Evolutionary conservation across 208 protist species (phyloP).

Genomic region (Crithidia mellificae): DNA sequence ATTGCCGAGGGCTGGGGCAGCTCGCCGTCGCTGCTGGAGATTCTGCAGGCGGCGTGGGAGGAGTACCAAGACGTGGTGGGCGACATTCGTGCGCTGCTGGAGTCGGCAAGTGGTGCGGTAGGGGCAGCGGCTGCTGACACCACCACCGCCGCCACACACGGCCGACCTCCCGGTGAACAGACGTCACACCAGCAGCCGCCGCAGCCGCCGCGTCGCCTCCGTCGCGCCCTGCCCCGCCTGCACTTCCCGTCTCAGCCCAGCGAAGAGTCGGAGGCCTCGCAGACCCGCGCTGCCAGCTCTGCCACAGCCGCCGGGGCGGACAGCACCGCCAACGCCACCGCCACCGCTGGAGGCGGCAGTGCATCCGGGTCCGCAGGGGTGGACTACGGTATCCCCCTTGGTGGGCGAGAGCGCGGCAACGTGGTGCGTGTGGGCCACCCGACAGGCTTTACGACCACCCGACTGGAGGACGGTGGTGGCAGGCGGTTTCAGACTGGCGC

Average conservation of each 20-base stretch:
- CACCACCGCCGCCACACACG: no score
- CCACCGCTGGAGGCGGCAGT: background rate
- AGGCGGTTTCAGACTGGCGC: no score
- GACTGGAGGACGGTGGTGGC: background rate
- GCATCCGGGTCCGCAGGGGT: no score
- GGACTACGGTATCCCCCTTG: slow-evolving; percentile 7
- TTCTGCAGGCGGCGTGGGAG: slow-evolving; percentile 51
- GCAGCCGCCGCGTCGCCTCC: background rate
- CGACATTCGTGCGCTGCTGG: slow-evolving; percentile 23
- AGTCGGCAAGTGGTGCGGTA: background rate
- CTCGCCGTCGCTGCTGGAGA: slow-evolving; percentile 45
- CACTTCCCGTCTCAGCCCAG: slow-evolving; percentile 10
- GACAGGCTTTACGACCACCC: background rate
- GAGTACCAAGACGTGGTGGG: slow-evolving; percentile 40
- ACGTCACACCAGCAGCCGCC: background rate
- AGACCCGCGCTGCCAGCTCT: background rate
- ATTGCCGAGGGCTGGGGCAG: slow-evolving; percentile 77
- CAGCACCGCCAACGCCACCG: background rate
- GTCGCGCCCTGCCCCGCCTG: slow-evolving; percentile 16
- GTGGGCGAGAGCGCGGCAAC: background rate
- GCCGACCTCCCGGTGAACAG: no score
- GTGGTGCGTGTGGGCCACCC: background rate
- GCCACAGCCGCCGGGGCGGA: background rate
- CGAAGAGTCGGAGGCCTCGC: background rate
- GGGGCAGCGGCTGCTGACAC: background rate